These are phyloP conservation scores for Geotrichum cucujoidarum DNA, from an alignment of 1,139 yeast species.

Conservation along the genomic window DNA sequence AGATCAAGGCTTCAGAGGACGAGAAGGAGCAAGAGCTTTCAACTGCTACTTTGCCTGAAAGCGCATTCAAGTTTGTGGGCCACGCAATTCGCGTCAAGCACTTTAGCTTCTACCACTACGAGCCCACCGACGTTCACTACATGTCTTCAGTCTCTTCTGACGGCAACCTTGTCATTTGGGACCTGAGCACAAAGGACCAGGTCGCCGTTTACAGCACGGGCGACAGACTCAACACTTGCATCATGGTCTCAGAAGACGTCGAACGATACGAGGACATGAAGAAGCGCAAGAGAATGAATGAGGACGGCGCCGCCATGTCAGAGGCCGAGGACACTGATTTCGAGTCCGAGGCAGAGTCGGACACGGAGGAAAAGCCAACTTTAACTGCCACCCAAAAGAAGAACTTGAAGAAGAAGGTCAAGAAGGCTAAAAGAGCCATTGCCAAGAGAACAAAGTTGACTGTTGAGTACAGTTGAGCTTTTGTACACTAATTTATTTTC, in stretches of 20 bases:
- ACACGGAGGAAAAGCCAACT: constrained; percentile 40
- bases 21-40: constrained; percentile 32
- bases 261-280: constrained; percentile 72
- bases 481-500: no score
- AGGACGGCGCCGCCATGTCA: constrained; percentile 40
- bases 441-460: constrained; percentile 13
- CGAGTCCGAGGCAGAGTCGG: constrained; percentile 37
- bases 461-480: constrained; percentile 11
- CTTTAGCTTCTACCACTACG: constrained; percentile 50
- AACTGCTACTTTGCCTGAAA: constrained; percentile 25
- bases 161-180: constrained; percentile 91
- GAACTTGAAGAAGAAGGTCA: constrained; percentile 42
- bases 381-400: constrained; percentile 33
- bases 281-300: constrained; percentile 43
- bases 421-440: constrained; percentile 9
- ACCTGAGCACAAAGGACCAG: constrained; percentile 63
- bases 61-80: constrained; percentile 55
- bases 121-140: constrained; percentile 38
- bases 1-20: constrained; percentile 33
- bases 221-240: constrained; percentile 86
- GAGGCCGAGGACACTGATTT: constrained; percentile 53
- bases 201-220: constrained; percentile 88
- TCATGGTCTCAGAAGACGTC: constrained; percentile 68
- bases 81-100: constrained; percentile 85
- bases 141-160: constrained; percentile 85